Evolutionary conservation across 2,329 filamentous ascomycete genomes (phyloP), one percentile per base, ranked within the genome.

Genomic region (Colletotrichum sublineola): DNA sequence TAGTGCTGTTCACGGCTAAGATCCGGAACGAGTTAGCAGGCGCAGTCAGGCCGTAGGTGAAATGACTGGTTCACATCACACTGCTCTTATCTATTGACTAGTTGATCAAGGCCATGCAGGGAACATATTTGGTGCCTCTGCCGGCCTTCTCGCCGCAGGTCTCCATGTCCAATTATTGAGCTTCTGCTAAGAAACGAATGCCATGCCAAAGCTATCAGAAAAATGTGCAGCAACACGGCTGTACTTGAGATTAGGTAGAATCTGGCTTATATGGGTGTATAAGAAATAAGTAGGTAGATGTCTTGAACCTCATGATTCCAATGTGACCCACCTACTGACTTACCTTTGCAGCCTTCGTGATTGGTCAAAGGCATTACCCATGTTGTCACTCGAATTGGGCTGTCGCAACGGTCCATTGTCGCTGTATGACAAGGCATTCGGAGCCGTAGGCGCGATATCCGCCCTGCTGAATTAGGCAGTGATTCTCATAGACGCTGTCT

Each of bases 311-410:
- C 36, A 31, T 33, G n/a, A 15, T 63, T 6, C 0, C 2, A 63
- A 9, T 9, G 12, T 33, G 33, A 53, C 61, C 61, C 48, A 63
- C 61, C n/a, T 42, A 29, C 29, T 14, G 48, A 53, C 48, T 63
- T 63, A 63, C 61, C 48, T 63, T 63, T 63, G 29, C 61, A 40
- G 5, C 46, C 14, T 9, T 53, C 33, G 24, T 63, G 48, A 63
- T 63, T 63, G 61, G 61, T 14, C 36, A 36, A 63, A 29, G 15
- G 48, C 61, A 42, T n/a, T 36, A n/a, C 18, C 48, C 33, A 63
- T 63, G 46, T 48, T 63, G 61, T 63, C 61, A 53, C 48, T 33
- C 33, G 3, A 24, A 20, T 8, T 24, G 33, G 31, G 20, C 24
- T 31, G 61, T 36, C 31, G 46, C 33, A 29, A 40, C 36, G 46